A percentile compares a stretch with the other conserved stretches of the same genome.
Conservation (phyloP, 2,329 filamentous ascomycete genomes). For the Aspergillus chevalieri region DNA sequence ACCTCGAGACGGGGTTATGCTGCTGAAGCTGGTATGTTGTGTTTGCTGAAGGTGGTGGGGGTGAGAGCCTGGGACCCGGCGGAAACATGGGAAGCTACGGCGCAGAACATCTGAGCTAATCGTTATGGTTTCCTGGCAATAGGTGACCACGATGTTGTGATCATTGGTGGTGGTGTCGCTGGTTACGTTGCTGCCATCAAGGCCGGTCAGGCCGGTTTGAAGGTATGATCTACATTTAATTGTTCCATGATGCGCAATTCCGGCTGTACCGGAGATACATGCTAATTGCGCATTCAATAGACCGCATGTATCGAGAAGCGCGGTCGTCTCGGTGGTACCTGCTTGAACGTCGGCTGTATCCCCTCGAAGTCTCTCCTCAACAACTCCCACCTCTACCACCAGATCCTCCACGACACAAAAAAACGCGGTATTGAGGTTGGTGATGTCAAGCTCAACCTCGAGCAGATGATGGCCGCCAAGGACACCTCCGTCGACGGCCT, state of each 20-base stretch:
- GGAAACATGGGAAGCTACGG: slow-evolving; percentile 15
- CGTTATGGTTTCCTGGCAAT: slow-evolving; percentile 12
- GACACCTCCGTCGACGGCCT: slow-evolving; percentile 80
- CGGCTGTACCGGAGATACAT: background rate
- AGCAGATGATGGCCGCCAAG: slow-evolving; percentile 98
- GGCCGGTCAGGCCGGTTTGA: slow-evolving; percentile 92
- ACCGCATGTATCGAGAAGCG: slow-evolving; percentile 98
- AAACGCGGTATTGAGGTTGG: slow-evolving; percentile 94
- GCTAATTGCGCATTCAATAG: slow-evolving; percentile 40
- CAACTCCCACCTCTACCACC: slow-evolving; percentile 98
- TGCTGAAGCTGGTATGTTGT: slow-evolving; percentile 42
- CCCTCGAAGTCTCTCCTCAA: slow-evolving; percentile 99
- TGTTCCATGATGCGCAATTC: slow-evolving; percentile 6
- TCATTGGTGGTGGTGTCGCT: slow-evolving; percentile 96
- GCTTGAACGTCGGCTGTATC: slow-evolving; percentile 98
- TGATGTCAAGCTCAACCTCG: slow-evolving; percentile 92
- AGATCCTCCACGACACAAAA: slow-evolving; percentile 94
- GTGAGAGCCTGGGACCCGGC: slow-evolving; percentile 2
- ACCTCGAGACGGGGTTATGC: slow-evolving; percentile 52
- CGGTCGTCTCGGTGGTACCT: slow-evolving; percentile 88
- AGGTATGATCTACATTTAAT: slow-evolving; percentile 52
- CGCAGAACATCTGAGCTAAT: slow-evolving; percentile 5
- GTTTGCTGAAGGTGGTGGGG: background rate
- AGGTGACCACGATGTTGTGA: slow-evolving; percentile 95
- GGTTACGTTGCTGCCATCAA: slow-evolving; percentile 99